phyloP scores from a whole-genome alignment of 1,284 basidiomycete species.

The Somion occarium region DNA sequence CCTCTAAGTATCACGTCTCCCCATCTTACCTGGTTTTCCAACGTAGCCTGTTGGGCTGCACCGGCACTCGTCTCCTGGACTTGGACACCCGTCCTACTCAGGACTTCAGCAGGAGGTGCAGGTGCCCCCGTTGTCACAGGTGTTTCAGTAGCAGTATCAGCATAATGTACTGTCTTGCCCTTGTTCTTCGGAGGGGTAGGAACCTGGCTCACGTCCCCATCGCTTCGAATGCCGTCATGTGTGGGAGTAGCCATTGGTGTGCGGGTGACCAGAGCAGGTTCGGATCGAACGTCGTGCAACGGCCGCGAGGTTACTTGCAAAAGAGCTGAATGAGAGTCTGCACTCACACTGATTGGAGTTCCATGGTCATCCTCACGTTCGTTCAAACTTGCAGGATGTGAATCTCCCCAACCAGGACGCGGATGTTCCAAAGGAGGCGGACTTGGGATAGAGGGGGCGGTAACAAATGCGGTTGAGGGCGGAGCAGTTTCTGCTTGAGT shows the following conservation, averaged over 20 bases:
- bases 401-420: not conserved
- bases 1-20: conserved; percentile 62
- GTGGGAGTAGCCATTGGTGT: not conserved
- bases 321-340: conserved; percentile 13
- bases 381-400: not conserved
- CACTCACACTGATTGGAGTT: conserved; percentile 7
- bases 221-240: not conserved
- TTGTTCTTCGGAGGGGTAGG: conserved; percentile 18
- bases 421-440: not conserved
- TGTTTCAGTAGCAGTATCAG: conserved; percentile 13
- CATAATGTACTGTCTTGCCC: conserved; percentile 30
- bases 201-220: not conserved
- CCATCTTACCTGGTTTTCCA: conserved; percentile 26
- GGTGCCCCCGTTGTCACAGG: conserved; percentile 28
- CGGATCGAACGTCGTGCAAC: not conserved
- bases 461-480: conserved; percentile 26
- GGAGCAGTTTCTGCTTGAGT: conserved; percentile 6
- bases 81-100: conserved; percentile 46
- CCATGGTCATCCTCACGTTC: conserved; percentile 4
- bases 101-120: conserved; percentile 52
- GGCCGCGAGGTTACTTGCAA: not conserved
- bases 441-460: conserved; percentile 26
- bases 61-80: conserved; percentile 60
- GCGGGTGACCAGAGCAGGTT: not conserved
- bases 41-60: conserved; percentile 34